These are phyloP conservation scores for Citrullus mucosospermus DNA, from an alignment of 306 rosid species.

Conservation along the genomic window DNA sequence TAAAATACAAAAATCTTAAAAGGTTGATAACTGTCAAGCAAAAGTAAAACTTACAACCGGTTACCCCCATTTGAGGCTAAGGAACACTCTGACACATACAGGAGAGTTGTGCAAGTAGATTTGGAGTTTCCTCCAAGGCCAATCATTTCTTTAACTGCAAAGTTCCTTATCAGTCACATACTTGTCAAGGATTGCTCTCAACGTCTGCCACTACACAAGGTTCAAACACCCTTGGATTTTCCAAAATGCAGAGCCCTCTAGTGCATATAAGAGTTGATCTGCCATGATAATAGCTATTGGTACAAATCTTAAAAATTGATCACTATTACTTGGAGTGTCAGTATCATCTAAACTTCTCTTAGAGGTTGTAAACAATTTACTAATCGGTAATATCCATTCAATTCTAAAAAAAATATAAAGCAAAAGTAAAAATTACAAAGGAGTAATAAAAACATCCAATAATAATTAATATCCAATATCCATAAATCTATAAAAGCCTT, in stretches of 20 bases:
- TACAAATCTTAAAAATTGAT: not conserved
- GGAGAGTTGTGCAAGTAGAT: conserved; percentile 94
- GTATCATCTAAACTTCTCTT: not conserved
- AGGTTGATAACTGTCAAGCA: no score
- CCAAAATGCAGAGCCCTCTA: conserved; percentile 91
- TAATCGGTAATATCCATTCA: not conserved
- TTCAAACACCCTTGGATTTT: conserved; percentile 91
- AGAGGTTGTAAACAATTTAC: not conserved
- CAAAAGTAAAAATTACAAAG: no score
- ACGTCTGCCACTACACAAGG: conserved; percentile 81
- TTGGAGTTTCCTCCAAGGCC: conserved; percentile 91
- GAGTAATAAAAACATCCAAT: no score
- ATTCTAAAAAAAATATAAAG: not conserved
- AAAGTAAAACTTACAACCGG: no score
- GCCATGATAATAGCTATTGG: not conserved
- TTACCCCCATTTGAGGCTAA: conserved; percentile 93
- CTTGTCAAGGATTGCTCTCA: conserved; percentile 75
- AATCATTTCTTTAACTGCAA: conserved; percentile 74
- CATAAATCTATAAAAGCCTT: no score
- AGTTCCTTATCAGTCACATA: conserved; percentile 85
- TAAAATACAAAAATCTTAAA: no score
- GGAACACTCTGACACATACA: conserved; percentile 89
- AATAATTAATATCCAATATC: no score
- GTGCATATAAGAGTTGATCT: conserved; percentile 49
- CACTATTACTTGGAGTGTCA: not conserved